Conservation (phyloP, 2,329 filamentous ascomycete genomes). For the Talaromyces albobiverticillius region DNA sequence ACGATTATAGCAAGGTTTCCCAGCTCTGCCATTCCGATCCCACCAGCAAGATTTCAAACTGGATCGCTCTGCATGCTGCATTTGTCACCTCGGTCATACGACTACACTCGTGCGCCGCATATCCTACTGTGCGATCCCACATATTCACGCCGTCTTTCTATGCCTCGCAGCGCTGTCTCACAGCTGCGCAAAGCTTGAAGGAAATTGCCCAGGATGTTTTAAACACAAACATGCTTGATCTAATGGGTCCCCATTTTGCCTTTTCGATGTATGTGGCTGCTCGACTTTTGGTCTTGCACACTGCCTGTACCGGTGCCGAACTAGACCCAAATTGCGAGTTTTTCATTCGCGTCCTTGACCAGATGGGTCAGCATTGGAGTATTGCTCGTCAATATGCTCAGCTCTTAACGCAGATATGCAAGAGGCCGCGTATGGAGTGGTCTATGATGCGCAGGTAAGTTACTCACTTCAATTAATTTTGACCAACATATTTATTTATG, state of each 20-base stretch:
- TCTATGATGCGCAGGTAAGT: conserved; percentile 23
- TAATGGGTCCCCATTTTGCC: conserved; percentile 84
- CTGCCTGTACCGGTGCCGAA: conserved; percentile 80
- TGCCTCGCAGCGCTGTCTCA: conserved; percentile 77
- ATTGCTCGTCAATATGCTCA: conserved; percentile 70
- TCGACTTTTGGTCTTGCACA: conserved; percentile 80
- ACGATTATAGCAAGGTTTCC: conserved; percentile 68
- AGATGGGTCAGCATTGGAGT: conserved; percentile 83
- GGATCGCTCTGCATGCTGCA: conserved; percentile 87
- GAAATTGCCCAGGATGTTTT: conserved; percentile 75
- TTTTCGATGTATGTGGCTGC: conserved; percentile 92
- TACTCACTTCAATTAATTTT: not conserved
- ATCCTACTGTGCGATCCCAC: conserved; percentile 80
- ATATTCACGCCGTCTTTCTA: conserved; percentile 88
- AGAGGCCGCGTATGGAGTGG: conserved; percentile 80
- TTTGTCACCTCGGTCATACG: conserved; percentile 72
- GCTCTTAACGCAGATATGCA: conserved; percentile 65
- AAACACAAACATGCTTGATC: conserved; percentile 68
- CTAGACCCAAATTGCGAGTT: conserved; percentile 75
- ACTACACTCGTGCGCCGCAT: conserved; percentile 86
- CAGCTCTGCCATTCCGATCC: conserved; percentile 67
- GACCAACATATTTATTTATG: not conserved
- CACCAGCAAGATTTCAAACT: conserved; percentile 68
- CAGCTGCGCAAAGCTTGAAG: conserved; percentile 78
- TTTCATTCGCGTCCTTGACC: conserved; percentile 75